phyloP scores from a whole-genome alignment of 1,284 basidiomycete species.

The Puccinia brachypodii region DNA sequence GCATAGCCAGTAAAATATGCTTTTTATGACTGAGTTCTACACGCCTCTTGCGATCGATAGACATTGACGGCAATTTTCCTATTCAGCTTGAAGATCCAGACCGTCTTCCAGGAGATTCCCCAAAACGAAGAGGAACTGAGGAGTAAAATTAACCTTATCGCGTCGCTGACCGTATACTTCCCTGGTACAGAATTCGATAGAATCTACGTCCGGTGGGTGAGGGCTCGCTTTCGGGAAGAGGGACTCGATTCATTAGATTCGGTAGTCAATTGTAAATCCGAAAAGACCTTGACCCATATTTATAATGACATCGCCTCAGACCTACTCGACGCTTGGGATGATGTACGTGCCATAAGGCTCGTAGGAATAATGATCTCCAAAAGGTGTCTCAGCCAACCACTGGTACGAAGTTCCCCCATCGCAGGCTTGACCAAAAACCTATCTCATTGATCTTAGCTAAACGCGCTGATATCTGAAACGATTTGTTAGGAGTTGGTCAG shows the following conservation, averaged over 20 bases:
- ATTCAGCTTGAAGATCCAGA: slow-evolving; percentile 17
- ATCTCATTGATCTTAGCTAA: neutral
- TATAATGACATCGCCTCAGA: neutral
- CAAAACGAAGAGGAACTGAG: slow-evolving; percentile 16
- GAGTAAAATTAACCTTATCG: slow-evolving; percentile 24
- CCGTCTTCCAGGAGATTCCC: slow-evolving; percentile 4
- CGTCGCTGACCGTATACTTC: slow-evolving; percentile 16
- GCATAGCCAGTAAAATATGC: neutral
- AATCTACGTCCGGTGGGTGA: slow-evolving; percentile 11
- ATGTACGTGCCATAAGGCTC: slow-evolving; percentile 31
- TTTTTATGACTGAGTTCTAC: no score
- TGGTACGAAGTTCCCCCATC: neutral
- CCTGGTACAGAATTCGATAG: slow-evolving; percentile 23
- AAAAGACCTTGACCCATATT: slow-evolving; percentile 13
- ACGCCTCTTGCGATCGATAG: no score
- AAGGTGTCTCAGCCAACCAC: slow-evolving; percentile 9
- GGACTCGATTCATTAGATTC: slow-evolving; percentile 30
- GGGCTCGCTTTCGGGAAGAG: slow-evolving; percentile 13
- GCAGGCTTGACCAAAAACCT: neutral
- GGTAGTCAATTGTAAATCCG: slow-evolving; percentile 16
- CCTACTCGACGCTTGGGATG: slow-evolving; percentile 13
- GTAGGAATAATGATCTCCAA: slow-evolving; percentile 44
- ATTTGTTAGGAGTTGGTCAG: slow-evolving; percentile 12
- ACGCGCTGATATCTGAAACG: neutral
- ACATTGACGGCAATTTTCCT: neutral